These are phyloP conservation scores for Paramecium octaurelia DNA, from an alignment of 73 alveolate genomes.

Conservation along the genomic window DNA sequence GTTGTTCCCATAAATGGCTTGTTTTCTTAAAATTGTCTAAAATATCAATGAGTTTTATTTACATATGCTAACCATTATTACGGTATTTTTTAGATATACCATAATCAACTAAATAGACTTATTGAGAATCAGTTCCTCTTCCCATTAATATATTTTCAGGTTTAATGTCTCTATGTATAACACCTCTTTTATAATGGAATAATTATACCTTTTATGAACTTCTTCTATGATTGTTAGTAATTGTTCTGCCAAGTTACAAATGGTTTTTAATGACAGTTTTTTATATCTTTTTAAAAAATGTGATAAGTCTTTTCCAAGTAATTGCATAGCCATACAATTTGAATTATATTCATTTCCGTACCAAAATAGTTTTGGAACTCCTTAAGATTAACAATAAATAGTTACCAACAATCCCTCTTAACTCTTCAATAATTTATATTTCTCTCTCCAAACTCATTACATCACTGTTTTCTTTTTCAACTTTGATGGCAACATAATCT, in stretches of 20 bases:
- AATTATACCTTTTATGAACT: conserved; percentile 42
- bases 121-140: conserved; percentile 56
- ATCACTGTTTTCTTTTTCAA: conserved; percentile 63
- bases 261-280: conserved; percentile 12
- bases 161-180: conserved; percentile 78
- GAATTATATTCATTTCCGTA: conserved; percentile 49
- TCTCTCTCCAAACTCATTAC: conserved; percentile 40
- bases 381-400: not conserved
- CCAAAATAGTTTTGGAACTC: conserved; percentile 55
- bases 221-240: conserved; percentile 11
- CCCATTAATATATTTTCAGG: conserved; percentile 84
- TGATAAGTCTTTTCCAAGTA: conserved; percentile 21
- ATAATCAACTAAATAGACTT: conserved; percentile 77
- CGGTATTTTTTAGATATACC: conserved; percentile 81
- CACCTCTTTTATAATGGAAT: conserved; percentile 36
- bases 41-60: not conserved
- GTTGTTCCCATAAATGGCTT: conserved; percentile 77
- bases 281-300: not conserved
- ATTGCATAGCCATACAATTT: conserved; percentile 36
- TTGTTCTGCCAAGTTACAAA: conserved; percentile 20
- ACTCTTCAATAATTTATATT: conserved; percentile 1
- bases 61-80: not conserved
- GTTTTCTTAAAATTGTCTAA: conserved; percentile 45
- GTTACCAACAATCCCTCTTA: conserved; percentile 11
- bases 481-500: conserved; percentile 75